Conservation (phyloP, 2,329 filamentous ascomycete genomes). For the Trichoderma sp. region DNA sequence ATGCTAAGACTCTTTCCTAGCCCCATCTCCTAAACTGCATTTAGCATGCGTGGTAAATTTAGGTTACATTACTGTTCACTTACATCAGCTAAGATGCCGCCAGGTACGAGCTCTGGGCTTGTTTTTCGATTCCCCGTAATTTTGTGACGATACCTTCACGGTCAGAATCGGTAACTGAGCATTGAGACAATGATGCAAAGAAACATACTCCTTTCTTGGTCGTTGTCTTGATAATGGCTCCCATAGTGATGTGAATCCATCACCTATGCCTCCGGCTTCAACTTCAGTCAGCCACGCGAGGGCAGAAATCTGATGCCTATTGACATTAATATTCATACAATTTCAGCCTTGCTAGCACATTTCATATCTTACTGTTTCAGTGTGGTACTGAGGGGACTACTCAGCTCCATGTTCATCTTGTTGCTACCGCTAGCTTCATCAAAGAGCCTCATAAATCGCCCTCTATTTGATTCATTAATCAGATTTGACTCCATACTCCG, state of each 20-base stretch:
- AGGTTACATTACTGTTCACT: background rate
- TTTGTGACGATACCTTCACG: background rate
- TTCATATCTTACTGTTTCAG: background rate
- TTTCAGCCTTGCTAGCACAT: background rate
- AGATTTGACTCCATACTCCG: background rate
- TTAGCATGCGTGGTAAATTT: background rate
- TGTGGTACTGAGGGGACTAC: background rate
- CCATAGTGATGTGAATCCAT: background rate
- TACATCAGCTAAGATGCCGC: background rate
- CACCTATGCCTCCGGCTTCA: background rate
- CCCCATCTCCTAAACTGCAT: constrained; percentile 33
- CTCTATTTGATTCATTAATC: background rate
- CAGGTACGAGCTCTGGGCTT: background rate
- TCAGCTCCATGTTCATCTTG: background rate
- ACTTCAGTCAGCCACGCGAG: background rate
- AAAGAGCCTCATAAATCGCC: background rate
- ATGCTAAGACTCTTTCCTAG: constrained; percentile 34
- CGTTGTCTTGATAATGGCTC: background rate
- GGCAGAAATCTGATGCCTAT: background rate
- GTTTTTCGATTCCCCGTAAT: background rate
- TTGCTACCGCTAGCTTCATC: background rate
- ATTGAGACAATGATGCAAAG: background rate
- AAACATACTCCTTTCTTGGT: background rate
- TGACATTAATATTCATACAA: background rate
- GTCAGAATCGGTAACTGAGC: background rate